Conservation (phyloP, 352 stramenopile species). For the Globisporangium nagaii region DNA sequence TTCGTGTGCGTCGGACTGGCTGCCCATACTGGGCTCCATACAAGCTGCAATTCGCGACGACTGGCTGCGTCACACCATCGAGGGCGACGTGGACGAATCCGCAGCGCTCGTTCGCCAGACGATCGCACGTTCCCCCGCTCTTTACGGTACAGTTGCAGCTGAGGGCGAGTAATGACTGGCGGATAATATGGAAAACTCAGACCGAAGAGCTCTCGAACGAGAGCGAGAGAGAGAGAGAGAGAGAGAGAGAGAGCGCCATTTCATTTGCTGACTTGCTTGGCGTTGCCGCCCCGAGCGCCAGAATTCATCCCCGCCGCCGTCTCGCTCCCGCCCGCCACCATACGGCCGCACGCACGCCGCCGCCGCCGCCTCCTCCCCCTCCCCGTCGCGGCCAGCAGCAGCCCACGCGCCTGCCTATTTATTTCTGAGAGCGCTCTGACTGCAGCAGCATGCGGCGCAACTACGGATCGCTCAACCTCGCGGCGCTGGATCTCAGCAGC, state of each 20-base stretch:
- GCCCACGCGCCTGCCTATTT: conserved; percentile 8
- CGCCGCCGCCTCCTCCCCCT: not conserved
- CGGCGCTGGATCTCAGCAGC: conserved; percentile 31
- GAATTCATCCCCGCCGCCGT: too few species aligned
- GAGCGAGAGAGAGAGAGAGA: too few species aligned
- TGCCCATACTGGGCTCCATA: conserved; percentile 4
- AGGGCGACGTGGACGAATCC: conserved; percentile 8
- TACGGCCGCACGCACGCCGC: not conserved
- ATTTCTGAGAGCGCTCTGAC: not conserved
- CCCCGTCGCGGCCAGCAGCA: not conserved
- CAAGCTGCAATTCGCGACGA: not conserved
- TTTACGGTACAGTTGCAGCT: not conserved
- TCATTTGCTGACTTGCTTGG: too few species aligned
- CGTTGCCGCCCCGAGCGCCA: too few species aligned
- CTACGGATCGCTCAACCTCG: conserved; percentile 48
- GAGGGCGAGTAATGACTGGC: too few species aligned
- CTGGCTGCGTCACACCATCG: not conserved
- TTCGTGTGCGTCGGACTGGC: too few species aligned
- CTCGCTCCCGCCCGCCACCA: not conserved
- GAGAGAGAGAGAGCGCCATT: too few species aligned
- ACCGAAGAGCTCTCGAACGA: too few species aligned
- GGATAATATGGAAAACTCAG: too few species aligned
- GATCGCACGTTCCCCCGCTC: conserved; percentile 1
- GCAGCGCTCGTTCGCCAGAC: conserved; percentile 2
- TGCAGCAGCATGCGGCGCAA: conserved; percentile 39